Base-by-base conservation (phyloP, 495 filamentous ascomycete genomes). In the Hyaloscypha hepaticicola region DNA sequence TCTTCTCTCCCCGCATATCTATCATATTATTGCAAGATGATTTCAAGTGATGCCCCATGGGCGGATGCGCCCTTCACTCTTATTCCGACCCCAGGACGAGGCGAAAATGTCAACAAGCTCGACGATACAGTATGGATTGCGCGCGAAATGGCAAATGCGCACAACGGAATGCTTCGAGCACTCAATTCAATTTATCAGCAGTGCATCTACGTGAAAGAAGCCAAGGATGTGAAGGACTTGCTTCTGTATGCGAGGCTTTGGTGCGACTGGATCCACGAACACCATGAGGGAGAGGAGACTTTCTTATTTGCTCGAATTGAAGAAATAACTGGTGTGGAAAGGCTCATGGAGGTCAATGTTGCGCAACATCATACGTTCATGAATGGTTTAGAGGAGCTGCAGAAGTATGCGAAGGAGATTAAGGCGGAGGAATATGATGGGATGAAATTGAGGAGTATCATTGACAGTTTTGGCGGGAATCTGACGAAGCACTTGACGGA, bases 131-230 rank as follows among this genome's bases (percentile, higher is more conserved):
- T 60, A 3, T 60, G n/a, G 11, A 69, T 63, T 45, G 80, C 78
- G 12, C 70, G 75, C 19, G 71, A 78, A 26, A 77, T 82, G 72
- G 66, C 76, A 3, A 66, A 74, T 58, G 66, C 75, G 8, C 80
- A 82, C 74, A 83, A 83, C 70, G 68, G 73, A 26, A 75, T 82
- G 62, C 66, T 79, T 53, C 79, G 81, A 55, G 74, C 73, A 19
- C 76, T 83, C 24, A 83, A 83, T 68, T 68, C 71, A 21, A 77
- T 82, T 58, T 79, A 79, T 67, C 66, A 76, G 9, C 79, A 82
- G 70, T 76, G 77, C 0, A 76, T 75, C 0, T 66, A 73, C 58
- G 65, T 83, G 1, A 49, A 58, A 5, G 14, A 45, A 50, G 34
- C 60, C 11, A 16, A 58, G 7, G 69, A 75, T 58, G 62, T 73